Evolutionary conservation across 331 rosid species (phyloP).

Genomic region (Pyrus hybrid): DNA sequence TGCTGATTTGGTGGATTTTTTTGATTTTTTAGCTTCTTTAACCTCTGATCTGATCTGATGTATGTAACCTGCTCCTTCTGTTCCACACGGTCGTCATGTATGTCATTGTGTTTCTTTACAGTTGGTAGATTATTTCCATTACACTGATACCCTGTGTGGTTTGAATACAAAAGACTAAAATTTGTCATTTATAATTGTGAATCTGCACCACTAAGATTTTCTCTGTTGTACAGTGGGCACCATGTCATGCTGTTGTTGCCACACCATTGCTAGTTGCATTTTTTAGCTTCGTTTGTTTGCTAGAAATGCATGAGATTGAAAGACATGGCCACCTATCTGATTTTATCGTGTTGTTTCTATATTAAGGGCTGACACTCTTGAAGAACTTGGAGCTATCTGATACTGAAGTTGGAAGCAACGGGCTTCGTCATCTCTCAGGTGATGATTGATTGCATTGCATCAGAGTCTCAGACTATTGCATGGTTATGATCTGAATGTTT

Average conservation of each 20-base stretch:
- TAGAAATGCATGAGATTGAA: background rate
- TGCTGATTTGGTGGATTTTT: no score
- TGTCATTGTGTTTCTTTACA: slow-evolving; percentile 18
- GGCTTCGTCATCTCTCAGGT: slow-evolving; percentile 58
- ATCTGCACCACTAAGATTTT: background rate
- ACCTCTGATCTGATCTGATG: no score
- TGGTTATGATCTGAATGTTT: background rate
- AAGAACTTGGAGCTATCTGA: slow-evolving; percentile 63
- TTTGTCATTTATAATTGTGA: background rate
- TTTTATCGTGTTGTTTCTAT: slow-evolving; percentile 14
- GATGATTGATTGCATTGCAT: slow-evolving; percentile 7
- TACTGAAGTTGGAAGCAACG: slow-evolving; percentile 57
- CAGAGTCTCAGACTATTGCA: background rate
- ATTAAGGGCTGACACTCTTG: slow-evolving; percentile 49
- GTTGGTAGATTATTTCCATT: background rate
- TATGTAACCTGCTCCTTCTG: slow-evolving; percentile 94
- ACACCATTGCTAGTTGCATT: slow-evolving; percentile 84
- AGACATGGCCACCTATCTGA: background rate
- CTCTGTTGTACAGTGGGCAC: slow-evolving; percentile 87
- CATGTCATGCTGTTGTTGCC: slow-evolving; percentile 92
- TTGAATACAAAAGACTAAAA: background rate
- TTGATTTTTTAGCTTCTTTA: no score
- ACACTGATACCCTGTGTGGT: background rate
- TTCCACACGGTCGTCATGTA: slow-evolving; percentile 92
- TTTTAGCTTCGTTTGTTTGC: background rate